Conservation (phyloP, 306 rosid species). For the Alnus glutinosa region DNA sequence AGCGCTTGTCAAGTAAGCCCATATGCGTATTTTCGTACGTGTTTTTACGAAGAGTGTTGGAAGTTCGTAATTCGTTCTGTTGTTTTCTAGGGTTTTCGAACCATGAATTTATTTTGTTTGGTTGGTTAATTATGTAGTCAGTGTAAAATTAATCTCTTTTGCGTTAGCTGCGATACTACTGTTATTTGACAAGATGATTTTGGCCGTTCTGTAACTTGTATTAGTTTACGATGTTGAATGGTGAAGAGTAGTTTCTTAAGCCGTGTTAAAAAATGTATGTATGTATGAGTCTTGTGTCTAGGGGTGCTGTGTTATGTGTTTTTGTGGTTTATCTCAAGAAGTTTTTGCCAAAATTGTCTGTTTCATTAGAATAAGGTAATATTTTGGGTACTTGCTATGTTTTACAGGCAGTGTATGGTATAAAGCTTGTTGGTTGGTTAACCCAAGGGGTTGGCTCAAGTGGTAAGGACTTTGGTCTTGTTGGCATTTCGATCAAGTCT, state of each 20-base stretch:
- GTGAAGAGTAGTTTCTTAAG: background rate
- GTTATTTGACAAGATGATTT: background rate
- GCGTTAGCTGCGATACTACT: background rate
- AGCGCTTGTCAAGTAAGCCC: conserved; percentile 79
- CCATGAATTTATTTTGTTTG: background rate
- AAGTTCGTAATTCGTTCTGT: no score
- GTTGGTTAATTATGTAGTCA: background rate
- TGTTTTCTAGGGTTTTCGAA: no score
- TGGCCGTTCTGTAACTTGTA: background rate
- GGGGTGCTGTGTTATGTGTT: background rate
- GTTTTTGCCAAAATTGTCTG: no score
- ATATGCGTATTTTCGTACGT: background rate
- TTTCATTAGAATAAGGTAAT: background rate
- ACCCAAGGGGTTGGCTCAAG: no score
- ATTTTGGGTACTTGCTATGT: background rate
- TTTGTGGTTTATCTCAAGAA: background rate
- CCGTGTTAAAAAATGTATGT: background rate
- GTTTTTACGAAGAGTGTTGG: no score
- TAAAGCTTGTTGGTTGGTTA: background rate
- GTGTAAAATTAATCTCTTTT: background rate
- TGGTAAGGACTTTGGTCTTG: no score
- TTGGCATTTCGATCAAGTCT: no score
- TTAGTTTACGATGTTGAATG: background rate
- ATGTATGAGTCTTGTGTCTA: background rate
- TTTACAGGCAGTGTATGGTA: background rate